Evolutionary conservation across 148 eudicot species (phyloP).

Genomic region (Gaultheria prostrata): DNA sequence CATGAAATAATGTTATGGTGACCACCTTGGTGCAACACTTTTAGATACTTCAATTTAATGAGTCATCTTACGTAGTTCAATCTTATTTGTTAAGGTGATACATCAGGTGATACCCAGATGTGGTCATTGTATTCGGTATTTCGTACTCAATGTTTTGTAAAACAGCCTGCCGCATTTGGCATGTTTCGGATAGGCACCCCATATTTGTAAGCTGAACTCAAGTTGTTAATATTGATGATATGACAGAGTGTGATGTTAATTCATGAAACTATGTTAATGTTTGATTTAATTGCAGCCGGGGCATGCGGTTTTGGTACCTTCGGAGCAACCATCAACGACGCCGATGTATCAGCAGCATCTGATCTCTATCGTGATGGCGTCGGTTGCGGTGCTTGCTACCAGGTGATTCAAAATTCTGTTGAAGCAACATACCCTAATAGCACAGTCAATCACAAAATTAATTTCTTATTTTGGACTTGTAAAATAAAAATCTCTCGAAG

Average conservation of each 20-base stretch:
- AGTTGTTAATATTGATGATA: not conserved
- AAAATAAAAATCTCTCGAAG: too few species aligned
- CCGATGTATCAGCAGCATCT: constrained; percentile 73
- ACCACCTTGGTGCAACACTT: too few species aligned
- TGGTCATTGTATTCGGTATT: too few species aligned
- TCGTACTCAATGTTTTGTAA: too few species aligned
- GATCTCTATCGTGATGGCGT: constrained; percentile 57
- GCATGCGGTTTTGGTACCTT: constrained; percentile 60
- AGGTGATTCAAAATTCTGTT: constrained; percentile 31
- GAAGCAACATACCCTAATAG: not conserved
- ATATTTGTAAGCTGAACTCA: not conserved
- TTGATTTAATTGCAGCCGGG: constrained; percentile 41
- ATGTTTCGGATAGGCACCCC: too few species aligned
- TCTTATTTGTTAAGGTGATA: too few species aligned
- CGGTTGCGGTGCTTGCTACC: constrained; percentile 87
- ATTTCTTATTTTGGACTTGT: not conserved
- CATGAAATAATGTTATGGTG: too few species aligned
- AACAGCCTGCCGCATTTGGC: too few species aligned
- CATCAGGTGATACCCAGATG: too few species aligned
- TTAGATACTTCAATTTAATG: too few species aligned
- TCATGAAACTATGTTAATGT: too few species aligned
- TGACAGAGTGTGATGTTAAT: not conserved
- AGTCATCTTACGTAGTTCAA: too few species aligned
- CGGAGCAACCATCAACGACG: constrained; percentile 74
- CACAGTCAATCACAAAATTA: not conserved